These are phyloP conservation scores for Luzula sylvatica DNA, from an alignment of 176 grass and related monocot species.

Conservation along the genomic window DNA sequence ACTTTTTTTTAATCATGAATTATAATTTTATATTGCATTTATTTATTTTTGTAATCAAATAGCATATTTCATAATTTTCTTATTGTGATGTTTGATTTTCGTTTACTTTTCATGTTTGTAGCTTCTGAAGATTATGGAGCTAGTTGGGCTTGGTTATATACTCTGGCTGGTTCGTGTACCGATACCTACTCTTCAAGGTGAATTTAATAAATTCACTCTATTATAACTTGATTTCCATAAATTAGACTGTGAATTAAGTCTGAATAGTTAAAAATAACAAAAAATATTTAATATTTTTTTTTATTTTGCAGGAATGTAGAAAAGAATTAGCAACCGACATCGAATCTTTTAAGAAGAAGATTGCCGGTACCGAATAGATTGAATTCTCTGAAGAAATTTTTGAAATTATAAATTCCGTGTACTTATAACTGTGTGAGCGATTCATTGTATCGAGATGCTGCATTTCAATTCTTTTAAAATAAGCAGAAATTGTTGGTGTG, in stretches of 20 bases:
- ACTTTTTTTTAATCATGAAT: constrained; percentile 1
- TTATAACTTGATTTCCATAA: too few relatives aligned
- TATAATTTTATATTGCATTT: neutral
- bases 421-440: constrained; percentile 3
- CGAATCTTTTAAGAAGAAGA: constrained; percentile 80
- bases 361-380: constrained; percentile 62
- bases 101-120: constrained; percentile 18
- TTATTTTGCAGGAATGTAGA: constrained; percentile 49
- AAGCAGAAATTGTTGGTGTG: too few relatives aligned
- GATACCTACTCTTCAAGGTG: constrained; percentile 99
- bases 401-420: constrained; percentile 7
- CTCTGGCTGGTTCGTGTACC: constrained; percentile 97
- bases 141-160: constrained; percentile 94
- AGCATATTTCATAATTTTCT: neutral
- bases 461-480: neutral
- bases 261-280: neutral
- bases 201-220: neutral
- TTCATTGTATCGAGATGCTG: constrained; percentile 21
- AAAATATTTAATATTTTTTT: neutral
- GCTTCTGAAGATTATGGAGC: constrained; percentile 90
- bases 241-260: too few relatives aligned
- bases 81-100: neutral
- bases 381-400: constrained; percentile 5
- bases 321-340: constrained; percentile 75
- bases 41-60: neutral